Base-by-base conservation (phyloP, 1,284 basidiomycete species). In the Psilocybe mexicana region DNA sequence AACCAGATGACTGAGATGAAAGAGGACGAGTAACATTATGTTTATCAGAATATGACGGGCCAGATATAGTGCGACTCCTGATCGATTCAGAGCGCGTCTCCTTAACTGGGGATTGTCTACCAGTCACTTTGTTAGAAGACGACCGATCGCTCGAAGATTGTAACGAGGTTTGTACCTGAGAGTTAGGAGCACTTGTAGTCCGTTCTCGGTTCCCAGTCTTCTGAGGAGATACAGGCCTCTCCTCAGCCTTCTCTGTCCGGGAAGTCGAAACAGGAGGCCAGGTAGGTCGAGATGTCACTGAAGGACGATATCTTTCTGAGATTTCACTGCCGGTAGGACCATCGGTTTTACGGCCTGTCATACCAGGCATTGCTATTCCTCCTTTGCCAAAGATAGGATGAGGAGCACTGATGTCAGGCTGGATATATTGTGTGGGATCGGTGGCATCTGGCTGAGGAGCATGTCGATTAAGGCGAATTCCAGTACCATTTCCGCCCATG, bases 331-430 rank as follows among this genome's bases (percentile, higher is more conserved):
- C 60, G 26, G 47, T 36, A 53, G 30, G 23, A 3, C 40, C 48
- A n/a, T 47, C 49, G 24, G 51, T 44, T 42, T 55, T 63, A 2
- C 60, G 62, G 23, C 74, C 69, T 10, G 75, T 72, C 78, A 91
- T 81, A 3, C 89, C 88, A n/a, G 87, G 86, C 82, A 92, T 83
- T 7, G 87, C 89, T 47, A 89, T 74, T 12, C 87, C 88, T 14
- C 86, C 84, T 55, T 78, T 79, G 35, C 90, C 89, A 68, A 92
- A 92, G 36, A 90, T 69, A 2, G 89, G 89, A 71, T 92, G 90
- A 11, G 87, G 82, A 2, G 78, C 69, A 49, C 72, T 75, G 33
- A 77, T 72, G 46, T 75, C 74, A 12, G 78, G 78, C 64, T 89
- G 86, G 55, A 85, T 83, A 65, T 88, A 90, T 64, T 86, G 82